Conservation (phyloP, 257 asterid genomes). For the Solanum appendiculatum region DNA sequence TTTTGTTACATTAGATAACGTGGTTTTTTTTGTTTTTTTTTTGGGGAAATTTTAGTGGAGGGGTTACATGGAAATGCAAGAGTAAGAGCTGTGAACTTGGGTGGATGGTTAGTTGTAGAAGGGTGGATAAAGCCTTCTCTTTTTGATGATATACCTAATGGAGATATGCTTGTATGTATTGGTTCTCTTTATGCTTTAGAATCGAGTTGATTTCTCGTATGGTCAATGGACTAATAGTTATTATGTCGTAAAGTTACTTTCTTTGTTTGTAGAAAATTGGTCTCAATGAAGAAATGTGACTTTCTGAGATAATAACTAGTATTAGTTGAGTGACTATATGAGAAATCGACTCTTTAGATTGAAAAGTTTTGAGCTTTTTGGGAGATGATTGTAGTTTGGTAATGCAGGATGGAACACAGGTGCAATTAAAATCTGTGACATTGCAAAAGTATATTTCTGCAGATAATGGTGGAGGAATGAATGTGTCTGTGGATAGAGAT, state of each 20-base stretch:
- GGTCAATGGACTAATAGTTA: background rate
- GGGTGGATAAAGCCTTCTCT: slow-evolving; percentile 89
- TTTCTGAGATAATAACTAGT: background rate
- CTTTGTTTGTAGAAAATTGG: background rate
- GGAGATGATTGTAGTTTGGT: background rate
- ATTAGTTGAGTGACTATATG: background rate
- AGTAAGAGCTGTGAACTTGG: slow-evolving; percentile 79
- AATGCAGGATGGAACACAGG: slow-evolving; percentile 75
- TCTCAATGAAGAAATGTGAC: background rate
- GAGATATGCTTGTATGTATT: slow-evolving; percentile 64
- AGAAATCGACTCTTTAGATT: background rate
- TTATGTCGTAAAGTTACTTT: background rate
- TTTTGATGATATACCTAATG: slow-evolving; percentile 57
- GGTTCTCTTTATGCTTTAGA: slow-evolving; percentile 1
- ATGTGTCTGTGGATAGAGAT: slow-evolving; percentile 50
- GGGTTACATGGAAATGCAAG: slow-evolving; percentile 44
- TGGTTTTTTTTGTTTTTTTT: background rate
- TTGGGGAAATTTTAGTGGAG: slow-evolving; percentile 29
- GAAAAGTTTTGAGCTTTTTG: background rate
- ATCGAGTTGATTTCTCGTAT: background rate
- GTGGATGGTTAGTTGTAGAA: slow-evolving; percentile 85
- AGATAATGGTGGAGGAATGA: slow-evolving; percentile 62
- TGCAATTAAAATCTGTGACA: slow-evolving; percentile 46
- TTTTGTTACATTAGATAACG: background rate
- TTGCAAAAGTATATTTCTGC: slow-evolving; percentile 54